Base-by-base conservation (phyloP, 306 rosid genomes). In the Crataegus laevigata region DNA sequence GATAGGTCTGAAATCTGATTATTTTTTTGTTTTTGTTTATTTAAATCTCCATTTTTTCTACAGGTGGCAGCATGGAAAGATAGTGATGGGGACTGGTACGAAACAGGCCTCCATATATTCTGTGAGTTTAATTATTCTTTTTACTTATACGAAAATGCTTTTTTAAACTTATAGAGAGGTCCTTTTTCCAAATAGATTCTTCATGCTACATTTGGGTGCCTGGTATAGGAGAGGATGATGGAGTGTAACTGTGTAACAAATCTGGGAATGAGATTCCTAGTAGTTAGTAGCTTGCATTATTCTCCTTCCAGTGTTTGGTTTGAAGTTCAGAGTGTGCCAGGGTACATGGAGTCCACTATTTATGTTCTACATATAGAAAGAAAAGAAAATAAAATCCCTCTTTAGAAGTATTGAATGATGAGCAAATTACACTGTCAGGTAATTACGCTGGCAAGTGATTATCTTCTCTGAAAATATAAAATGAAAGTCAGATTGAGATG, bases 1-100 rank as follows among this genome's bases (percentile, higher is more conserved):
- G 22, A 67, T 22, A 22, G 3, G 26, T 51, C 60, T 15, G 38
- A 29, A 25, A 18, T 69, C 2, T 69, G 3, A 11, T 68, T 38
- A 1, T 45, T 50, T 18, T 9, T 12, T 28, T 25, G 19, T 11
- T 58, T 74, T 57, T 74, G 18, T 73, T 28, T 78, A 68, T 79
- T 67, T 66, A 58, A 54, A 74, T 75, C 40, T 42, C 71, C 36
- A 15, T 76, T 50, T 75, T 77, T 80, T 79, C 73, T 77, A 18
- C 80, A 94, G 98, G 85, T 94, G 79, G 98, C 97, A 71, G 98
- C 98, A 11, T 94, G 98, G 98, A 87, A 94, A 90, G 98, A 94
- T 84, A 74, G 90, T 13, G 96, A 91, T 78, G 98, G 98, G 78
- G 98, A 94, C 73, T 91, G 97, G 97, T 94, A 90, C 22, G 98